Conservation (phyloP, 495 filamentous ascomycete species). For the Astrothelium macrocarpum region DNA sequence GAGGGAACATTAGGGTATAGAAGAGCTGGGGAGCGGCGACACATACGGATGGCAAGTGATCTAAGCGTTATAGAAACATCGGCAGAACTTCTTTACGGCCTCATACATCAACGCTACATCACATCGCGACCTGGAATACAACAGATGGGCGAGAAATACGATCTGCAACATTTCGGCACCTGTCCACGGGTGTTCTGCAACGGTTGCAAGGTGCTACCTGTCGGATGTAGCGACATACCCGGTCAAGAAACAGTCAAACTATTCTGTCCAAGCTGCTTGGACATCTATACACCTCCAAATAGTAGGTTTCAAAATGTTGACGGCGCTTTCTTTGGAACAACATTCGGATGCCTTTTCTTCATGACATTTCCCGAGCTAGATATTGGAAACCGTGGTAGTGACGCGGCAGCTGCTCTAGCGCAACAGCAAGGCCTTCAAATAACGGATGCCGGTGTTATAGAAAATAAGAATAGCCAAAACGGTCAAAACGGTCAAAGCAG, state of each 20-base stretch:
- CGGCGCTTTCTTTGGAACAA: slow-evolving; percentile 95
- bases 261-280: slow-evolving; percentile 92
- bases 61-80: slow-evolving; percentile 91
- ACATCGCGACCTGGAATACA: slow-evolving; percentile 95
- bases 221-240: slow-evolving; percentile 85
- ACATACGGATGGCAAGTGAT: slow-evolving; percentile 81
- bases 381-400: slow-evolving; percentile 34
- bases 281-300: slow-evolving; percentile 95
- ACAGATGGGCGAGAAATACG: slow-evolving; percentile 98
- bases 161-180: slow-evolving; percentile 84
- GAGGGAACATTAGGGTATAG: slow-evolving; percentile 41
- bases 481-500: slow-evolving; percentile 6
- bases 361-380: slow-evolving; percentile 97
- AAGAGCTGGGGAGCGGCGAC: slow-evolving; percentile 56
- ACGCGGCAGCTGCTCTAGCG: neutral
- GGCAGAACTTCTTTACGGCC: slow-evolving; percentile 91
- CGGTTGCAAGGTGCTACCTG: slow-evolving; percentile 77
- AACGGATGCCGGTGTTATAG: neutral
- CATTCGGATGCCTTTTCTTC: slow-evolving; percentile 89
- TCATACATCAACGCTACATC: slow-evolving; percentile 98
- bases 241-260: slow-evolving; percentile 97
- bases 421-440: slow-evolving; percentile 3
- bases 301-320: slow-evolving; percentile 97
- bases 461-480: neutral
- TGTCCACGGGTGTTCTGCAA: slow-evolving; percentile 88